These are phyloP conservation scores for Epichloe sylvatica DNA, from an alignment of 2,329 filamentous ascomycete species.

Conservation along the genomic window DNA sequence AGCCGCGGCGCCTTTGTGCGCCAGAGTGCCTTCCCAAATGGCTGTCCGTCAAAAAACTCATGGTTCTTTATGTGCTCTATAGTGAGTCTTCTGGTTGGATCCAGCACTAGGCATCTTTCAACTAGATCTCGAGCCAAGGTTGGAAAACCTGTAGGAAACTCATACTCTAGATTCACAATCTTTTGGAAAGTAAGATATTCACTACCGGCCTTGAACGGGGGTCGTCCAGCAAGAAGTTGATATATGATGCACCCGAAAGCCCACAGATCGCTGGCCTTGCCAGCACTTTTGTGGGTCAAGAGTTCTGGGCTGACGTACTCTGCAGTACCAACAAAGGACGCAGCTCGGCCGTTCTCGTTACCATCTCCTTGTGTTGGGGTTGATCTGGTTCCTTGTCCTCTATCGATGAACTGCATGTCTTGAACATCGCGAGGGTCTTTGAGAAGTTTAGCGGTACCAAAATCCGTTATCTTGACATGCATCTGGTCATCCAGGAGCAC, in stretches of 20 bases:
- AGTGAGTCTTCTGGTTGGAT: constrained; percentile 69
- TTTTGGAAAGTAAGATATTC: constrained; percentile 98
- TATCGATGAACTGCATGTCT: constrained; percentile 26
- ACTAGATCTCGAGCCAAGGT: constrained; percentile 75
- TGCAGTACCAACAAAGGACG: constrained; percentile 92
- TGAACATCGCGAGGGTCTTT: constrained; percentile 26
- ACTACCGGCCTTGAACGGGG: constrained; percentile 89
- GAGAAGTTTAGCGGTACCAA: constrained; percentile 92
- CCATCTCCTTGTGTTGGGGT: constrained; percentile 21
- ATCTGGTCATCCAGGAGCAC: constrained; percentile 89
- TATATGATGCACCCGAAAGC: constrained; percentile 98
- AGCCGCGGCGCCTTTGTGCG: constrained; percentile 77
- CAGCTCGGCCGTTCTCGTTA: constrained; percentile 58
- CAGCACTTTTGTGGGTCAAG: constrained; percentile 91
- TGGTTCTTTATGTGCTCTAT: constrained; percentile 97
- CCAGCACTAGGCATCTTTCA: constrained; percentile 77
- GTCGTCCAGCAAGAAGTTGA: constrained; percentile 85
- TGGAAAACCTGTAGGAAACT: constrained; percentile 83
- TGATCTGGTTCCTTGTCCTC: constrained; percentile 14
- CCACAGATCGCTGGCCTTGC: constrained; percentile 96
- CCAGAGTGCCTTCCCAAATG: constrained; percentile 77
- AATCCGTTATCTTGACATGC: constrained; percentile 98
- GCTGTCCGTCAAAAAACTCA: constrained; percentile 79
- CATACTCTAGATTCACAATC: constrained; percentile 87
- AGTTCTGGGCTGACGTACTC: constrained; percentile 97